Evolutionary conservation across 139 green algal species (phyloP).

Genomic region (Tetratostichococcus sp.): DNA sequence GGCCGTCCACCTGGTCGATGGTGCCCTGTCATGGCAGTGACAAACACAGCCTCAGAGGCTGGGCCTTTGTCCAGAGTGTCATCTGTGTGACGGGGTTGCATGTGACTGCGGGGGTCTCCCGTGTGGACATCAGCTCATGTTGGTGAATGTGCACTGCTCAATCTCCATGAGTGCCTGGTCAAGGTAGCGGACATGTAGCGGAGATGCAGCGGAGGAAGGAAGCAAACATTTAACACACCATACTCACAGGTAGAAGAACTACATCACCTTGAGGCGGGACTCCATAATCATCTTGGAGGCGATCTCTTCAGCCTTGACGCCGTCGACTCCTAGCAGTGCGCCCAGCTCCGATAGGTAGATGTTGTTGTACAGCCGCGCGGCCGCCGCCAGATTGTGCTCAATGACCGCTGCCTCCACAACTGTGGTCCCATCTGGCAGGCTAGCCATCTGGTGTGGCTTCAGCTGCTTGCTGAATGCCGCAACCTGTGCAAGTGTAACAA

Average conservation of each 20-base stretch:
- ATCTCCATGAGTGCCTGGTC: too few species aligned
- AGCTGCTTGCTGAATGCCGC: conserved; percentile 75
- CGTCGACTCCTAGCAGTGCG: conserved; percentile 69
- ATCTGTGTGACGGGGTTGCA: too few species aligned
- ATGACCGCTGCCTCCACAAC: conserved; percentile 86
- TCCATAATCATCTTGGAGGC: conserved; percentile 83
- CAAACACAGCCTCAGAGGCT: too few species aligned
- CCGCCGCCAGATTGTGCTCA: conserved; percentile 90
- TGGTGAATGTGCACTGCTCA: too few species aligned
- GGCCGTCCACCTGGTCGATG: conserved; percentile 87
- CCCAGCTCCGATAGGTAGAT: conserved; percentile 85
- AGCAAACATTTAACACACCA: too few species aligned
- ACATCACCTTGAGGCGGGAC: conserved; percentile 54
- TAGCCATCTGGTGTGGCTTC: conserved; percentile 78
- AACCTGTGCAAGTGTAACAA: conserved; percentile 55
- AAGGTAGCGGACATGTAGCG: too few species aligned
- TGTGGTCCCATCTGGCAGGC: conserved; percentile 70
- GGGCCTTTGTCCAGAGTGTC: too few species aligned
- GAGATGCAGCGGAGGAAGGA: too few species aligned
- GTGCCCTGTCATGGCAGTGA: conserved; percentile 40
- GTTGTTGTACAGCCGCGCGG: conserved; percentile 90
- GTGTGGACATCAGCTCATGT: too few species aligned
- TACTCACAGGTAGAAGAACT: too few species aligned
- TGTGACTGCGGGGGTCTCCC: too few species aligned
- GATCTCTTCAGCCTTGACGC: conserved; percentile 72